Conservation (phyloP, 2,329 filamentous ascomycete genomes). For the Berkeleyomyces rouxiae region DNA sequence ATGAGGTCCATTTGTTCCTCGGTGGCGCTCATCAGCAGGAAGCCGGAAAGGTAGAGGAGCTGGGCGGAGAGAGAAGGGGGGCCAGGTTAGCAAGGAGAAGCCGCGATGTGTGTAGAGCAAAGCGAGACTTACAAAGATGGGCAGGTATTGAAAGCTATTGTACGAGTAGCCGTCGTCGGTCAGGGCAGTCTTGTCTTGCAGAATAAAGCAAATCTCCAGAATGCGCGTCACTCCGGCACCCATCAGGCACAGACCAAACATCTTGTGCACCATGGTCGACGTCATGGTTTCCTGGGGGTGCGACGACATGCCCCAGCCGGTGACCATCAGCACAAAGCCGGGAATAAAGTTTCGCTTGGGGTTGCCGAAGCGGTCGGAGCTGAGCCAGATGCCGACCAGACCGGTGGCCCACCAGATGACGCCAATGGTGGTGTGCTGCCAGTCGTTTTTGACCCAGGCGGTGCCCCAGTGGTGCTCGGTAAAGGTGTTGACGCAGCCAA, state of each 20-base stretch:
- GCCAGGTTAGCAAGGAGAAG: neutral
- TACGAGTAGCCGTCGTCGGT: slow-evolving; percentile 51
- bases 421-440: slow-evolving; percentile 99
- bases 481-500: slow-evolving; percentile 96
- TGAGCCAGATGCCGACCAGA: slow-evolving; percentile 81
- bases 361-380: slow-evolving; percentile 61
- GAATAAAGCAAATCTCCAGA: slow-evolving; percentile 78
- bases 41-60: slow-evolving; percentile 82
- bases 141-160: slow-evolving; percentile 42
- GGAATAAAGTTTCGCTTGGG: slow-evolving; percentile 90
- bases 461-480: slow-evolving; percentile 91
- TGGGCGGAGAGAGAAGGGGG: slow-evolving; percentile 23
- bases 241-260: slow-evolving; percentile 95
- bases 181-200: slow-evolving; percentile 52
- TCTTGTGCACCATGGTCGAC: slow-evolving; percentile 71
- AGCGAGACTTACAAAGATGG: slow-evolving; percentile 35
- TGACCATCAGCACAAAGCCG: slow-evolving; percentile 76
- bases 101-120: slow-evolving; percentile 8
- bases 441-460: slow-evolving; percentile 79
- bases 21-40: slow-evolving; percentile 93
- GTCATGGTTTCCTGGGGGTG: slow-evolving; percentile 74
- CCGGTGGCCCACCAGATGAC: slow-evolving; percentile 96
- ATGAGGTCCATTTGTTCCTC: slow-evolving; percentile 88
- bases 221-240: slow-evolving; percentile 68
- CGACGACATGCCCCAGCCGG: slow-evolving; percentile 87